phyloP scores from a whole-genome alignment of 192 early-diverging fungal genomes.

The Piromyces finnis region DNA sequence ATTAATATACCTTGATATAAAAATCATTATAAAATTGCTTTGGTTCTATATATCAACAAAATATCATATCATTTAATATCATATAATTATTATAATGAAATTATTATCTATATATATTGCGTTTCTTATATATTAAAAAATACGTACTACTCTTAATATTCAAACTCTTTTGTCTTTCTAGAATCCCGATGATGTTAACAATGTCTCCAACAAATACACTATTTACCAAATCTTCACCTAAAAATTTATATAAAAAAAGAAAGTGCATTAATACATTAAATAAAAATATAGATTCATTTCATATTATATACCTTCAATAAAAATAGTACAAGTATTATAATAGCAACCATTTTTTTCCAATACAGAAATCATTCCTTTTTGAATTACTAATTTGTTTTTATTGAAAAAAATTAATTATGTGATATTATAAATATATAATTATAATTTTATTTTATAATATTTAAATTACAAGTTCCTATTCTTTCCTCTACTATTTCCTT shows the following conservation, averaged over 20 bases:
- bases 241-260: no score
- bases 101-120: neutral
- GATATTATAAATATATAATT: no score
- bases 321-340: neutral
- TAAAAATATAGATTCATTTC: no score
- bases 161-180: neutral
- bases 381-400: neutral
- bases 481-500: neutral
- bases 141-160: neutral
- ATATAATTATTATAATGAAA: no score
- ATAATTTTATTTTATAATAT: no score
- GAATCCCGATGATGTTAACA: neutral
- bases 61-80: no score
- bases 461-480: neutral
- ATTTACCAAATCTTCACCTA: neutral
- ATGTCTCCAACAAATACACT: neutral
- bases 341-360: neutral
- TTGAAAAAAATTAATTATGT: no score
- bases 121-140: neutral
- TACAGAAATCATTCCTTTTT: neutral
- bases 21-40: neutral
- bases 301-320: neutral
- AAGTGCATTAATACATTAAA: no score
- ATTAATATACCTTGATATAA: neutral
- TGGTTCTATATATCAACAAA: neutral